These are phyloP conservation scores for Rhodomyrtus tomentosa DNA, from an alignment of 345 rosid species.

Conservation along the genomic window DNA sequence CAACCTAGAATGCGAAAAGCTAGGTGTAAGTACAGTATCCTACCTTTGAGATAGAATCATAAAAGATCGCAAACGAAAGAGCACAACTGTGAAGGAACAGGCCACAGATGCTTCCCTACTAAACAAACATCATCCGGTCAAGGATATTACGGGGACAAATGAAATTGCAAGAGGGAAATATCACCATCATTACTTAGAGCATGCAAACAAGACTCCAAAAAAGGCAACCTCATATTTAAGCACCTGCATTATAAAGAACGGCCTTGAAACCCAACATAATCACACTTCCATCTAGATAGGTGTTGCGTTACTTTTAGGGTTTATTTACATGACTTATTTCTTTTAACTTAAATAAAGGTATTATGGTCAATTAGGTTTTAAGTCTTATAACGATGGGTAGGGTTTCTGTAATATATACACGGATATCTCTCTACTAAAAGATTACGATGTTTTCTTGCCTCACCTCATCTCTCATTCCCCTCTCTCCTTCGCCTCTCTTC, in stretches of 20 bases:
- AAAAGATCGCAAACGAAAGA: neutral
- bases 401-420: too few species aligned
- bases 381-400: too few species aligned
- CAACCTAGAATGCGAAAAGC: slow-evolving; percentile 29
- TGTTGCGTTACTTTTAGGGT: too few species aligned
- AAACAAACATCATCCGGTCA: neutral
- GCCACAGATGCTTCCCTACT: neutral
- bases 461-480: too few species aligned
- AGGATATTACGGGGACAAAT: neutral
- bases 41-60: neutral
- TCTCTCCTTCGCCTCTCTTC: too few species aligned
- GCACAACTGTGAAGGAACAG: neutral
- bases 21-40: neutral
- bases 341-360: too few species aligned
- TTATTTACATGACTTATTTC: too few species aligned
- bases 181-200: neutral
- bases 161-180: neutral
- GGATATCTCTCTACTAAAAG: too few species aligned
- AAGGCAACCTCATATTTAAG: neutral
- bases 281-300: neutral
- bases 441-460: too few species aligned
- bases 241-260: neutral
- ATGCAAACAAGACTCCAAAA: neutral
- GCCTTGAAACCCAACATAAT: neutral
- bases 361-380: too few species aligned